phyloP scores from a whole-genome alignment of 1,284 basidiomycete genomes.

The Leccinum pachyderme region DNA sequence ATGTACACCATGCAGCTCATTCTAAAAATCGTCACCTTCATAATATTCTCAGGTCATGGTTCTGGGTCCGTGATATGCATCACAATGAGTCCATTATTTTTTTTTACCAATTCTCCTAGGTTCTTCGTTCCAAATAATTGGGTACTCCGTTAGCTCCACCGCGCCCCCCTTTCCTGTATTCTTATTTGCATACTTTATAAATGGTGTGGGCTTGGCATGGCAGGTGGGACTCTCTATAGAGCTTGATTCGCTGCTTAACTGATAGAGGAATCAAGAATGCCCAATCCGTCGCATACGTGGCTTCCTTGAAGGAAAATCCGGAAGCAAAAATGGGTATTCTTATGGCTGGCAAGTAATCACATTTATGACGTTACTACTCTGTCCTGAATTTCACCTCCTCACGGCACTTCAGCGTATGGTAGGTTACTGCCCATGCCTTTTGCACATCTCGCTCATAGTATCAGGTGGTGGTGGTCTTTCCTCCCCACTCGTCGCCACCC shows the following conservation, averaged over 20 bases:
- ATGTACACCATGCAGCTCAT: neutral
- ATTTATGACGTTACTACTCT: neutral
- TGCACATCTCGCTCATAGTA: neutral
- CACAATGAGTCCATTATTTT: neutral
- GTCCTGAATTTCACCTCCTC: neutral
- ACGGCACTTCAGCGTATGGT: slow-evolving; percentile 26
- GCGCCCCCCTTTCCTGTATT: slow-evolving; percentile 64
- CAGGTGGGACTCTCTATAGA: slow-evolving; percentile 15
- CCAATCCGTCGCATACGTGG: slow-evolving; percentile 27
- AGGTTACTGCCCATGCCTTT: neutral
- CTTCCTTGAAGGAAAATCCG: slow-evolving; percentile 19
- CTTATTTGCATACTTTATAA: slow-evolving; percentile 52
- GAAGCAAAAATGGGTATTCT: slow-evolving; percentile 31
- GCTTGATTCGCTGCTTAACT: neutral
- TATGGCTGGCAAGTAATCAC: slow-evolving; percentile 17
- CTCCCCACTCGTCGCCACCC: slow-evolving; percentile 60
- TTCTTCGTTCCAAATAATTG: slow-evolving; percentile 36
- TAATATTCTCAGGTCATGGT: slow-evolving; percentile 21
- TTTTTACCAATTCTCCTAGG: slow-evolving; percentile 21
- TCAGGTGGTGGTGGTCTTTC: slow-evolving; percentile 57
- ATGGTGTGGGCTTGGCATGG: slow-evolving; percentile 56
- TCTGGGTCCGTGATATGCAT: slow-evolving; percentile 18
- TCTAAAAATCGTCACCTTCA: neutral
- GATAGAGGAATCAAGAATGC: slow-evolving; percentile 21
- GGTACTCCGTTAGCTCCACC: slow-evolving; percentile 51